Conservation (phyloP, 1,284 basidiomycete genomes). For the Malassezia globosa region DNA sequence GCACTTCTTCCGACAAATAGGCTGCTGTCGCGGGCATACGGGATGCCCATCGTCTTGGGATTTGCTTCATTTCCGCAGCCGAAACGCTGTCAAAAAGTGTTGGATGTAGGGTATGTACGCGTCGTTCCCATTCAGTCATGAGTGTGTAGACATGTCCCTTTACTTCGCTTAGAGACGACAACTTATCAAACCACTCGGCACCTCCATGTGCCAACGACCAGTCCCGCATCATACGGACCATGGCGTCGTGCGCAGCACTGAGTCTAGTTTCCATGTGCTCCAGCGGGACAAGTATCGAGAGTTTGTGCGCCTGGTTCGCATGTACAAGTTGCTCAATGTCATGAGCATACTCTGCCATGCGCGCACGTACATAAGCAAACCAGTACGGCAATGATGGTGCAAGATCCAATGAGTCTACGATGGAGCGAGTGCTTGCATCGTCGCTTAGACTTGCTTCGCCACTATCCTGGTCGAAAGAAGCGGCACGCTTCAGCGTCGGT, state of each 20-base stretch:
- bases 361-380: constrained; percentile 10
- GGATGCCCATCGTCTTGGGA: background rate
- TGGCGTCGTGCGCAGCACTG: background rate
- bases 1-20: constrained; percentile 1
- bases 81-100: background rate
- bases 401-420: constrained; percentile 13
- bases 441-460: constrained; percentile 1
- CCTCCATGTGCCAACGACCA: background rate
- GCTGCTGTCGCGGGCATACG: background rate
- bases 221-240: background rate
- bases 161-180: background rate
- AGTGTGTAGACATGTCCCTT: background rate
- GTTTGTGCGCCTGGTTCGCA: background rate
- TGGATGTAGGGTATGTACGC: constrained; percentile 5
- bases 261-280: background rate
- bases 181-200: background rate
- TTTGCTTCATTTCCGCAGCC: background rate
- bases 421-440: constrained; percentile 1
- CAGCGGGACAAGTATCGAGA: background rate
- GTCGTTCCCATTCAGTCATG: constrained; percentile 12
- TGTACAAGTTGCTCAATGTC: constrained; percentile 12
- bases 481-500: too few relatives aligned
- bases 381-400: constrained; percentile 11
- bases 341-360: constrained; percentile 1
- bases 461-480: background rate